Evolutionary conservation across 768 basidiomycete genomes (phyloP), one percentile per base, ranked within the genome.

Genomic region (Collybia mongolica): DNA sequence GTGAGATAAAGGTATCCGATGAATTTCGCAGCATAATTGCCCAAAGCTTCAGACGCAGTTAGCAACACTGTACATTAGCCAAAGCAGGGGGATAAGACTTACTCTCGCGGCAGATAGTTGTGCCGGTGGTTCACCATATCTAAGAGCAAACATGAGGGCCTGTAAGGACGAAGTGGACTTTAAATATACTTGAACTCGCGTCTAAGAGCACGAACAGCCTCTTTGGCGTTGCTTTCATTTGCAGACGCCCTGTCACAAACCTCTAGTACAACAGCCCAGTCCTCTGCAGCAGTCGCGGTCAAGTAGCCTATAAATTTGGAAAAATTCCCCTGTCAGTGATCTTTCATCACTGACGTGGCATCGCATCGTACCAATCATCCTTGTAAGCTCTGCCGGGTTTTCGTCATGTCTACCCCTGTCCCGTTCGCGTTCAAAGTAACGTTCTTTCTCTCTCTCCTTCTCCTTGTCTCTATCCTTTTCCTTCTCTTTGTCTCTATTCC

Each of bases 11-110:
- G 12, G 80, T 61, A 8, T 86, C 82, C 0, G 84, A 80, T 2
- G 85, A 84, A 61, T 95, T 94, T 23, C 84, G 83, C 32, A 95
- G 77, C 86, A 95, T 88, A 57, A 95, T 86, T 2, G 92, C 86
- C 93, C 93, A 95, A 6, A 97, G 63, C 88, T 91, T 42, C 15
- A 39, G 28, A 24, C 48, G 11, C 46, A 40, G 46, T 36, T 52
- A 17, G 47, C 39, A 35, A 36, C 39, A 48, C 40, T 20, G 38
- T 39, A 12, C 12, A 26, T 29, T 8, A 22, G 35, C n/a, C 19
- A 29, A 39, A 20, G n/a, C n/a, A n/a, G 24, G n/a, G 23, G 22
- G 14, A 32, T 14, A 12, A 32, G 38, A 72, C 83, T 24, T 60
- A 88, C 87, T 54, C 88, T 71, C 17, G 89, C 88, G 18, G 89